Evolutionary conservation across 2,329 filamentous ascomycete genomes (phyloP), one percentile per base, ranked within the genome.

Genomic region (Akanthomyces uredinophilus): DNA sequence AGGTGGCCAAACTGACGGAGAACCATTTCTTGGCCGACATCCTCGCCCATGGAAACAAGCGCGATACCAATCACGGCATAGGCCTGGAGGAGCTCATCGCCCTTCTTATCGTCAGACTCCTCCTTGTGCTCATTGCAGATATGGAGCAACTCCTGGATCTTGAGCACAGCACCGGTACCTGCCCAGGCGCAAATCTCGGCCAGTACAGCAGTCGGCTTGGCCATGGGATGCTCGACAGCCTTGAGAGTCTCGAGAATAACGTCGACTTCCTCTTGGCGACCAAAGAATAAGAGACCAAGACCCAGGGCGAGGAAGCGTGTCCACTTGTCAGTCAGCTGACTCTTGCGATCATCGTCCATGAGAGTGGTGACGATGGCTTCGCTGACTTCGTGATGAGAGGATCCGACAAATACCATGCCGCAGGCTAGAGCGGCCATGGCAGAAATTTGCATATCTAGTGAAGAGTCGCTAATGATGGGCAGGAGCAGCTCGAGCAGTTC

Each of bases 51-150:
- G 18, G 94, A 89, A 63, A 99, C 95, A 60, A 99, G 81, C 14
- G 92, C 94, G 63, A 99, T 87, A 69, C 95, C 96, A 63, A 99
- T 84, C 3, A 99, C 94, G 61, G 95, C 95, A 72, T 99, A 99
- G 4, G 93, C 90, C 75, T 99, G 96, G 52, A 97, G 87, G 61
- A 99, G 82, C 77, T 98, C 94, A 68, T 98, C 94, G 29, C 92
- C 92, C 79, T 95, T 95, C 82, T 96, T 96, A 68, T 96, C 92
- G 46, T 96, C 92, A 60, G 90, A 89, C 66, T 96, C 94, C 69
- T 98, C 95, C 66, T 97, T 89, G 71, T 96, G 92, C 76, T 98
- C 94, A 71, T 97, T 98, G 81, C 95, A 99, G 71, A 98, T 94
- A 76, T 98, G 95, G 50, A 99, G 86, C 64, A 99, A 85, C 76